A percentile compares a stretch with the other conserved stretches of the same genome.
Conservation (phyloP, 306 rosid species). For the Vigna hirtella region DNA sequence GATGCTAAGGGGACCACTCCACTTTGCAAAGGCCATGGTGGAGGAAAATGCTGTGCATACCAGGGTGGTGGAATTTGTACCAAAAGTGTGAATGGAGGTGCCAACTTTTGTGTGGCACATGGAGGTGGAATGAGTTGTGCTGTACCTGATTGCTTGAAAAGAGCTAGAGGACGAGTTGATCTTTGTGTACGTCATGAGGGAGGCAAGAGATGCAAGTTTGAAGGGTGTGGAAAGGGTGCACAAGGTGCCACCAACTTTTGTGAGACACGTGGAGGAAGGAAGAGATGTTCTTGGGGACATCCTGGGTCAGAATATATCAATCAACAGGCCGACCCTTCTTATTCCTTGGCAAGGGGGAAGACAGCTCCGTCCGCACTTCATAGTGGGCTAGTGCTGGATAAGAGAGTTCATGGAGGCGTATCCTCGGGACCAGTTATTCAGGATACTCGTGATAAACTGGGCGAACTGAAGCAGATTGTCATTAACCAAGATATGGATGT, state of each 20-base stretch:
- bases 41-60: slow-evolving; percentile 86
- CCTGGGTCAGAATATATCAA: slow-evolving; percentile 66
- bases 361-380: slow-evolving; percentile 86
- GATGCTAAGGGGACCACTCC: slow-evolving; percentile 95
- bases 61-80: slow-evolving; percentile 83
- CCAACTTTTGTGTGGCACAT: slow-evolving; percentile 90
- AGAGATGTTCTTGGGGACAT: slow-evolving; percentile 93
- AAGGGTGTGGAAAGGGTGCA: slow-evolving; percentile 91
- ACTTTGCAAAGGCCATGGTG: slow-evolving; percentile 93
- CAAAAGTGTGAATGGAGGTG: slow-evolving; percentile 94
- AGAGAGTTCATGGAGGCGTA: slow-evolving; percentile 92
- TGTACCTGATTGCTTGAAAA: slow-evolving; percentile 79
- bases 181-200: slow-evolving; percentile 92
- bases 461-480: slow-evolving; percentile 50
- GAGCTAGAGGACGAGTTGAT: slow-evolving; percentile 88
- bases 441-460: slow-evolving; percentile 53
- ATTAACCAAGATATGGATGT: slow-evolving; percentile 54
- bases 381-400: slow-evolving; percentile 81
- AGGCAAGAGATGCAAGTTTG: slow-evolving; percentile 86
- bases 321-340: slow-evolving; percentile 65
- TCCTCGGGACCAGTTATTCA: slow-evolving; percentile 65
- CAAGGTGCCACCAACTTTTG: slow-evolving; percentile 92
- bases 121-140: slow-evolving; percentile 95
- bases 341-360: slow-evolving; percentile 86
- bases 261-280: slow-evolving; percentile 96